Base-by-base conservation (phyloP, 129 eudicot species). In the Silybum marianum region DNA sequence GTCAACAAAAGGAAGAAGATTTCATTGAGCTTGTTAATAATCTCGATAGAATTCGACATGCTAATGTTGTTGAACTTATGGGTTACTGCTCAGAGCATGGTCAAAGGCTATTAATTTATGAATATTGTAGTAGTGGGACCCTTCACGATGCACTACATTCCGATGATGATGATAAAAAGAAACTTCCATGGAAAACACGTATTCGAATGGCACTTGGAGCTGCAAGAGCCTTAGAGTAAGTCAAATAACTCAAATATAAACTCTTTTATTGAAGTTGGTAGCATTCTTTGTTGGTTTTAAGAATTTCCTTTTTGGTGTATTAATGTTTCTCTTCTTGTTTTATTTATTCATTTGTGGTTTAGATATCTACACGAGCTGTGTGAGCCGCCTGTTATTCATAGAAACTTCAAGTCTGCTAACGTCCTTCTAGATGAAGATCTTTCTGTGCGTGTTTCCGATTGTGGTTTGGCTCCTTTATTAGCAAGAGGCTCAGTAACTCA, bases 211-310 rank as follows among this genome's bases (percentile, higher is more conserved):
- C 98, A 42, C 97, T 96, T 84, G 99, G 98, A 86, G 98, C 97
- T 85, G 99, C 99, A 78, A 87, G 98, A 86, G 99, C 98, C 74
- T 83, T 96, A 81, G 98, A 96, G 99, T 96, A 91, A 85, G 98
- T 88, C 34, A 42, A 13, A 62, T 19, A 62, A 62, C 13, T 62
- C 69, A 62, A 62, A 62, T 62, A 6, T 60, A 3, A n/a, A 60
- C 67, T 60, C 12, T 26, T 78, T 78, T 38, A 38, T 7, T 6
- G 10, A 38, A 7, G 42, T 46, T 46, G 63, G 18, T 14, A 51
- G 63, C 63, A 51, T 40, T 18, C 8, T 51, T 51, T 51, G 63
- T 51, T 51, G 16, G 19, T 24, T 13, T 13, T 2, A 62, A 75
- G 65, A 24, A 74, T 51, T 70, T 34, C 39, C 21, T 38, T 36